These are phyloP conservation scores for Coniosporium tulheliwenetii DNA, from an alignment of 2,329 filamentous ascomycete genomes.

Conservation along the genomic window DNA sequence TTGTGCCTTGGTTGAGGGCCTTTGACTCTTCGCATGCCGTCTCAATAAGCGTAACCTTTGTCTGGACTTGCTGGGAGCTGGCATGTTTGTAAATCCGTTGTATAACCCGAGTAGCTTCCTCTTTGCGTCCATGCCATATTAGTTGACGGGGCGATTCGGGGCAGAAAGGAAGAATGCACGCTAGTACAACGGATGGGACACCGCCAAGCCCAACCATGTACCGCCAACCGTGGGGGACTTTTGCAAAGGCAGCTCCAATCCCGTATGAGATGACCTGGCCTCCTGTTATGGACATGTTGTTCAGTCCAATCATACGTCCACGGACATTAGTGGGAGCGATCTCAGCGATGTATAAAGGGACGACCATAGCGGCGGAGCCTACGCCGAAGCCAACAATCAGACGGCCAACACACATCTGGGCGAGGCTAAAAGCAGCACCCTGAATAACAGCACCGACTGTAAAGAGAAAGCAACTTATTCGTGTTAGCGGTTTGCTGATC, in stretches of 20 bases:
- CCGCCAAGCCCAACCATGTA: conserved; percentile 34
- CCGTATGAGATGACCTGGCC: conserved; percentile 15
- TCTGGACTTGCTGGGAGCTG: conserved; percentile 25
- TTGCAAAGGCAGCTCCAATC: conserved; percentile 15
- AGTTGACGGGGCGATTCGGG: conserved; percentile 34
- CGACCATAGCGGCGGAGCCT: conserved; percentile 20
- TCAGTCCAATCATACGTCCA: conserved; percentile 32
- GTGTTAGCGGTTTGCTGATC: conserved; percentile 17
- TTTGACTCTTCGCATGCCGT: conserved; percentile 23
- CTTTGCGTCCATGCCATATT: conserved; percentile 23
- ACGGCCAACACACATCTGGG: conserved; percentile 28
- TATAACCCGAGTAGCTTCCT: conserved; percentile 24
- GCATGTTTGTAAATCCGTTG: conserved; percentile 25
- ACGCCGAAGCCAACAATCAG: conserved; percentile 34
- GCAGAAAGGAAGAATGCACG: conserved; percentile 26
- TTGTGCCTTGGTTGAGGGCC: conserved; percentile 23
- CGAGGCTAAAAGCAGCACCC: conserved; percentile 32
- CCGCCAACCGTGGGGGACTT: conserved; percentile 31
- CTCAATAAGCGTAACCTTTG: conserved; percentile 29
- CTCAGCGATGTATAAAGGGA: conserved; percentile 30
- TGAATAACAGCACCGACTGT: conserved; percentile 51
- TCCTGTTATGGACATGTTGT: conserved; percentile 26
- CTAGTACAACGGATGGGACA: conserved; percentile 30
- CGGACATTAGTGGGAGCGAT: conserved; percentile 33
- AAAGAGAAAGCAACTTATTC: conserved; percentile 46